These are phyloP conservation scores for Monilinia fructigena DNA, from an alignment of 2,329 filamentous ascomycete species.

Conservation along the genomic window DNA sequence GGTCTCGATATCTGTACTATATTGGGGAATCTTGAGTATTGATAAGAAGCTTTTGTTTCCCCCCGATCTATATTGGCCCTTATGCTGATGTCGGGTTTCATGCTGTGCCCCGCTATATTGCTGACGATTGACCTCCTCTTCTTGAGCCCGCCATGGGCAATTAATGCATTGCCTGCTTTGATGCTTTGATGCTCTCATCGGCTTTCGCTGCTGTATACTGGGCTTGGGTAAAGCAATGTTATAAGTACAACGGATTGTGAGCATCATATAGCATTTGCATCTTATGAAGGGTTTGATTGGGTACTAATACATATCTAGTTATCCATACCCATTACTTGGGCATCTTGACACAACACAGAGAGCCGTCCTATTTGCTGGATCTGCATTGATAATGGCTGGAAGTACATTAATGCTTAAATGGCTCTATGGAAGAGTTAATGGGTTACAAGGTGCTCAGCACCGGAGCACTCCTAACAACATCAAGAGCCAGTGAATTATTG, in stretches of 20 bases:
- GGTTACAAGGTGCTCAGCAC: slow-evolving; percentile 46
- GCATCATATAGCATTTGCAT: slow-evolving; percentile 32
- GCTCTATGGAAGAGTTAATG: slow-evolving; percentile 67
- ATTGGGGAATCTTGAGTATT: slow-evolving; percentile 66
- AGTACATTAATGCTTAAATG: slow-evolving; percentile 69
- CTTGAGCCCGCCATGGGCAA: slow-evolving; percentile 70
- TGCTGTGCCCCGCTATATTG: slow-evolving; percentile 63
- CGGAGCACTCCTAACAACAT: slow-evolving; percentile 25
- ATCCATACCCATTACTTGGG: slow-evolving; percentile 83
- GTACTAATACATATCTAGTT: slow-evolving; percentile 49
- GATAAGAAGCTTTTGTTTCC: slow-evolving; percentile 53
- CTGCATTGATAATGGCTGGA: slow-evolving; percentile 68
- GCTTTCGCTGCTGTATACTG: slow-evolving; percentile 66
- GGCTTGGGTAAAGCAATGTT: slow-evolving; percentile 75
- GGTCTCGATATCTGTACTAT: slow-evolving; percentile 67
- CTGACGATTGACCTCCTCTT: slow-evolving; percentile 64
- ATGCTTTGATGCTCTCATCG: slow-evolving; percentile 57
- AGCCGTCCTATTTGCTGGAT: slow-evolving; percentile 64
- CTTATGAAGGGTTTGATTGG: not conserved
- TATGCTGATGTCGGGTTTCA: slow-evolving; percentile 64
- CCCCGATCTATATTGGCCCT: slow-evolving; percentile 55
- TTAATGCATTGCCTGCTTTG: slow-evolving; percentile 59
- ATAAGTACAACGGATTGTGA: slow-evolving; percentile 62
- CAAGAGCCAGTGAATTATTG: slow-evolving; percentile 5
- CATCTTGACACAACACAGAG: slow-evolving; percentile 65